Evolutionary conservation across 768 basidiomycete genomes (phyloP).

Genomic region (Russula compacta): DNA sequence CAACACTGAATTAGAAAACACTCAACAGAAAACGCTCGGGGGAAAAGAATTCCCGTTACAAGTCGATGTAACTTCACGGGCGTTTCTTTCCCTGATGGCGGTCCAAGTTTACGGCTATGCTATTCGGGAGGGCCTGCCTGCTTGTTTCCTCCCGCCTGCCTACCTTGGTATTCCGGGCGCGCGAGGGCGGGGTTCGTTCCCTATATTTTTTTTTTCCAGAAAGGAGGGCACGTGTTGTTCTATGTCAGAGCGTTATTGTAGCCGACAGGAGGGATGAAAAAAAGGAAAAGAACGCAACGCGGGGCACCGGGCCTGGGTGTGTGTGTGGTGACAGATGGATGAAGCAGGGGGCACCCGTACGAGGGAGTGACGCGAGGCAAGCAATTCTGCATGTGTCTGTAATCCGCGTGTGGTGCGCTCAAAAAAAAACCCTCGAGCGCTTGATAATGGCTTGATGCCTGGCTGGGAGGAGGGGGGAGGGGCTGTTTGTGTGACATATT

Average conservation of each 20-base stretch:
- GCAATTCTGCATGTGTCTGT: too few relatives aligned
- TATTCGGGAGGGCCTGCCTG: background rate
- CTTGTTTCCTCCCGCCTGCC: background rate
- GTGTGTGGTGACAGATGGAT: background rate
- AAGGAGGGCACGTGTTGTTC: background rate
- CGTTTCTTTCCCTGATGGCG: background rate
- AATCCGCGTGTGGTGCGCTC: too few relatives aligned
- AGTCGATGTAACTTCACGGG: background rate
- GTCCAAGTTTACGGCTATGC: background rate
- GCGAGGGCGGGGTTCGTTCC: background rate
- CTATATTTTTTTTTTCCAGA: background rate
- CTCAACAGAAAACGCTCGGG: background rate
- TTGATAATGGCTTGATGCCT: too few relatives aligned
- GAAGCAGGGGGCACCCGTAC: background rate
- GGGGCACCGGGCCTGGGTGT: background rate
- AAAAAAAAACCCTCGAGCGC: too few relatives aligned
- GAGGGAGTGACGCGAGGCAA: too few relatives aligned
- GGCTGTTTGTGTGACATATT: too few relatives aligned
- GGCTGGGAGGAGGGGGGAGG: too few relatives aligned
- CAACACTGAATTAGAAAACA: constrained; percentile 10
- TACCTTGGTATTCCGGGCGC: too few relatives aligned
- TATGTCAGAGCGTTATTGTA: background rate
- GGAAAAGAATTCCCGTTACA: background rate
- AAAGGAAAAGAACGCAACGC: too few relatives aligned
- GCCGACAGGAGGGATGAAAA: background rate